Evolutionary conservation across 176 grass and related monocot species (phyloP).

Genomic region (Triticum monococcum): DNA sequence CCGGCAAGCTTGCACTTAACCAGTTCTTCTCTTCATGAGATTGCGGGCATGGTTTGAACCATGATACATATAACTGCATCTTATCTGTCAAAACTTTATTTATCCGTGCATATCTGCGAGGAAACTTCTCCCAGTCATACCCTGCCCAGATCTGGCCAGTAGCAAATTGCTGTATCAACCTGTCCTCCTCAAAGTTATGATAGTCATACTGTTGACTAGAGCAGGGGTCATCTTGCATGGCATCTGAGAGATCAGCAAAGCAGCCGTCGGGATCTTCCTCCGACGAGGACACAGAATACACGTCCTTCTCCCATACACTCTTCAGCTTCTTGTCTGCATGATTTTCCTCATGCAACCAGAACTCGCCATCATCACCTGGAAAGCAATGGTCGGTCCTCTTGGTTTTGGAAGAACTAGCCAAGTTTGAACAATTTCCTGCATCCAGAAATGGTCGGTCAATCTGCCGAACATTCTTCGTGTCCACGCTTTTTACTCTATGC

Average conservation of each 20-base stretch:
- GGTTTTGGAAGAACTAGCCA: constrained; percentile 37
- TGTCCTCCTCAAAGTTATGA: constrained; percentile 50
- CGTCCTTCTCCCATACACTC: constrained; percentile 24
- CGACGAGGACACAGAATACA: not conserved
- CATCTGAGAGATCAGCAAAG: constrained; percentile 14
- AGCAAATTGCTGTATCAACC: constrained; percentile 29
- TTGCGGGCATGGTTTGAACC: constrained; percentile 61
- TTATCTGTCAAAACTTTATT: constrained; percentile 43
- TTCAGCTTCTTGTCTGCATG: constrained; percentile 41
- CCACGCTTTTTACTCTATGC: not conserved
- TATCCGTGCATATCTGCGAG: constrained; percentile 63
- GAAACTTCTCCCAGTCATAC: constrained; percentile 55
- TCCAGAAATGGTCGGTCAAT: not conserved
- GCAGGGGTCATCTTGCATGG: not conserved
- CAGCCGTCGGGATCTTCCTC: constrained; percentile 27
- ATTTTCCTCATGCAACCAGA: not conserved
- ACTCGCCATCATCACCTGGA: not conserved
- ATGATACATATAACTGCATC: constrained; percentile 53
- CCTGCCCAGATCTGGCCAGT: constrained; percentile 66
- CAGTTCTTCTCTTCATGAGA: constrained; percentile 56
- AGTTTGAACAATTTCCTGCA: constrained; percentile 28
- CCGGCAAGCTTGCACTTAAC: constrained; percentile 50
- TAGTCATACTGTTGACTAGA: constrained; percentile 37
- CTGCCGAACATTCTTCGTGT: not conserved
- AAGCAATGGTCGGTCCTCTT: constrained; percentile 23